Evolutionary conservation across 495 filamentous ascomycete species (phyloP).

Genomic region (Terfezia boudieri): DNA sequence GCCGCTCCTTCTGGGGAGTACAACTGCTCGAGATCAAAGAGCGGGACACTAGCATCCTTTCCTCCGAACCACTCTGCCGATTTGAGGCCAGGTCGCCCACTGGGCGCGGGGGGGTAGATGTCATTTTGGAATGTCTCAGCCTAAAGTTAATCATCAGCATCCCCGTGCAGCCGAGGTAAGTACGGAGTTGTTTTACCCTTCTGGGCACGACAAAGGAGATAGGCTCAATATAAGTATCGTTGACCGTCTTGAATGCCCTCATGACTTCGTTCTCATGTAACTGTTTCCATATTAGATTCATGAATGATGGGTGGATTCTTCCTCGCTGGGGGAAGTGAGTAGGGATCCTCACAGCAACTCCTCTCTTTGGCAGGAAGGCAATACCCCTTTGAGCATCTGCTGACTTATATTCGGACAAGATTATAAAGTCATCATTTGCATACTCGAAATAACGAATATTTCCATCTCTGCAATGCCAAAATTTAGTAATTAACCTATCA

Average conservation of each 20-base stretch:
- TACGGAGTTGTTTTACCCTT: conserved; percentile 3
- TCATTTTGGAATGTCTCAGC: conserved; percentile 97
- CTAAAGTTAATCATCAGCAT: conserved; percentile 13
- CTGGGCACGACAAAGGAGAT: conserved; percentile 94
- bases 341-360: conserved; percentile 43
- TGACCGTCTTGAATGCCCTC: conserved; percentile 89
- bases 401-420: conserved; percentile 87
- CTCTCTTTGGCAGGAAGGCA: conserved; percentile 85
- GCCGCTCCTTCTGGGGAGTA: conserved; percentile 52
- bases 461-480: conserved; percentile 43
- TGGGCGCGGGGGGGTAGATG: conserved; percentile 70
- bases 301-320: not conserved
- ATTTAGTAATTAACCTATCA: not conserved
- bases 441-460: conserved; percentile 98
- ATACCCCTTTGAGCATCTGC: conserved; percentile 80
- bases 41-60: conserved; percentile 59
- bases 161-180: not conserved
- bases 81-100: conserved; percentile 54
- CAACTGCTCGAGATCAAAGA: conserved; percentile 78
- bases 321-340: not conserved
- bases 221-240: conserved; percentile 81
- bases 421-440: conserved; percentile 93
- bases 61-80: conserved; percentile 68
- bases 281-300: conserved; percentile 21
- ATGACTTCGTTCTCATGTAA: conserved; percentile 91